Conservation (phyloP, 108 stramenopile genomes). For the Nannochloropsis oceanica region DNA sequence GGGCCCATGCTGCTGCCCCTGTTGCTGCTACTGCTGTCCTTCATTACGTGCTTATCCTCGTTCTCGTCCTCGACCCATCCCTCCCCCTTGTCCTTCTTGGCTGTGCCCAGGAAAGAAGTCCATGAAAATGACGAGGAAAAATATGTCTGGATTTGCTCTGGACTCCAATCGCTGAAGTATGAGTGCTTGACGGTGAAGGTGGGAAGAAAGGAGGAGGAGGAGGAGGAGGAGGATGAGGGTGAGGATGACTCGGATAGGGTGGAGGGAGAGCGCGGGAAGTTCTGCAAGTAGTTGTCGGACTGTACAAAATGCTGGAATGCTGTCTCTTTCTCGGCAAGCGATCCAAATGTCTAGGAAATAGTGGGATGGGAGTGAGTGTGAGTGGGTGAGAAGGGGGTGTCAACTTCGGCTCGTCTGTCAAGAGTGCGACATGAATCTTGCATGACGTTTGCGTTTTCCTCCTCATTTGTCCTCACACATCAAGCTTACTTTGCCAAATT, state of each 20-base stretch:
- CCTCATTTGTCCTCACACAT: background rate
- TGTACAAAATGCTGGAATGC: background rate
- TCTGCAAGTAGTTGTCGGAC: background rate
- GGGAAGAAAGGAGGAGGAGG: background rate
- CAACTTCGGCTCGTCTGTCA: background rate
- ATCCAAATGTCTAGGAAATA: background rate
- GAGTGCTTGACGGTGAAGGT: background rate
- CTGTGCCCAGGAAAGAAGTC: background rate
- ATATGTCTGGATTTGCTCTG: background rate
- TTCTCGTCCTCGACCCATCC: background rate
- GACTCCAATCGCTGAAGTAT: background rate
- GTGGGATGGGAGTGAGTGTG: background rate
- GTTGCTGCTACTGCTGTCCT: no score
- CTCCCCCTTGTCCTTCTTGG: background rate
- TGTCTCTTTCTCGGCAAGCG: background rate
- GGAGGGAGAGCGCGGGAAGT: background rate
- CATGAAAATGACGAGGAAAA: background rate
- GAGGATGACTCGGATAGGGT: background rate
- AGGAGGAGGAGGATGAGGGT: background rate
- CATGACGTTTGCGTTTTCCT: background rate
- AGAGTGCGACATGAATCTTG: background rate
- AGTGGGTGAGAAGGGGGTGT: background rate
- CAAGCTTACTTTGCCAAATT: background rate
- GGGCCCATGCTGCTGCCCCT: no score
- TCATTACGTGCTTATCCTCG: background rate